phyloP scores from a whole-genome alignment of 352 stramenopile species.

The Phytophthora macrochlamydospora region DNA sequence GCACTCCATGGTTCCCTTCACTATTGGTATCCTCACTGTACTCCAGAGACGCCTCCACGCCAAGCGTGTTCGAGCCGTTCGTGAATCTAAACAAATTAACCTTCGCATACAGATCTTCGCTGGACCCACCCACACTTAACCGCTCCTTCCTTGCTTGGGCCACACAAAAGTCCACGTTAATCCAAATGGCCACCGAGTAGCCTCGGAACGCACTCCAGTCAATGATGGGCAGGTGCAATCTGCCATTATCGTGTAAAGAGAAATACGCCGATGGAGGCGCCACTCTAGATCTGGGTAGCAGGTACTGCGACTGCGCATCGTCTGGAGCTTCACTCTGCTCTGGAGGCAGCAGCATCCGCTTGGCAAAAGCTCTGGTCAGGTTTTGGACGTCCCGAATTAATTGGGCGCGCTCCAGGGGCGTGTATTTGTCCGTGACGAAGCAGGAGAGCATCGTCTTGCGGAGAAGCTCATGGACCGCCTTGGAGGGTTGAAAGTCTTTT shows the following conservation, averaged over 20 bases:
- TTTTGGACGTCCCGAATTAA: conserved; percentile 37
- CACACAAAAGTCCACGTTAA: conserved; percentile 54
- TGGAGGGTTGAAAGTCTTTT: conserved; percentile 22
- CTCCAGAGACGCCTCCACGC: conserved; percentile 74
- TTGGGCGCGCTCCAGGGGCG: conserved; percentile 20
- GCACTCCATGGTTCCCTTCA: conserved; percentile 22
- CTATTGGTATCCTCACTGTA: conserved; percentile 36
- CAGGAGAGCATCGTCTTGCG: conserved; percentile 45
- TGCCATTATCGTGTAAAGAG: conserved; percentile 57
- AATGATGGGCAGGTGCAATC: conserved; percentile 78
- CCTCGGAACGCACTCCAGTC: conserved; percentile 82
- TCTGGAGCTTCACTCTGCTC: conserved; percentile 20
- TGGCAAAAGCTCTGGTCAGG: conserved; percentile 45
- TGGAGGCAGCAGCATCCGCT: conserved; percentile 31
- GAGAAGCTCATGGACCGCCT: conserved; percentile 38
- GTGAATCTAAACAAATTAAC: conserved; percentile 81
- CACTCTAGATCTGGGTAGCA: conserved; percentile 36
- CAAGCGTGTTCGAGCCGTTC: conserved; percentile 70
- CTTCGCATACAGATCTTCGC: conserved; percentile 32
- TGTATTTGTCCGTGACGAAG: conserved; percentile 34
- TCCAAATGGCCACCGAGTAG: conserved; percentile 81
- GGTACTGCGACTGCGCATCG: conserved; percentile 34
- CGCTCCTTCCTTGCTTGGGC: conserved; percentile 21
- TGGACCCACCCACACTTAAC: not conserved
- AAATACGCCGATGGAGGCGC: conserved; percentile 70